These are phyloP conservation scores for Trichosporon sp. DNA, from an alignment of 1,284 basidiomycete species.

Conservation along the genomic window DNA sequence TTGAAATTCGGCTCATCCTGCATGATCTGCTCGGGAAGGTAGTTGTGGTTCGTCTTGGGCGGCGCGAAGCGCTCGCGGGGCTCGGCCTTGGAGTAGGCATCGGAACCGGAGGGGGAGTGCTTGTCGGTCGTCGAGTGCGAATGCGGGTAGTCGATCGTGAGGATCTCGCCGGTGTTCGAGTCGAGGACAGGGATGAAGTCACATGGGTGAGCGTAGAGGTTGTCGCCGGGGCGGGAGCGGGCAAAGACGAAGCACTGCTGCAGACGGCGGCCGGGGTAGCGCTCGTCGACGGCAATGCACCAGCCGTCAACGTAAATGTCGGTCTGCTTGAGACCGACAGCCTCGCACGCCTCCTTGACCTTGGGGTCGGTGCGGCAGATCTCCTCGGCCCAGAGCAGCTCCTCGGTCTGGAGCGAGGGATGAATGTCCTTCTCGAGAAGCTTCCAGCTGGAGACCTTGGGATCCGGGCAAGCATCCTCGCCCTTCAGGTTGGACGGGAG, in stretches of 20 bases:
- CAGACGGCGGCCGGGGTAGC: slow-evolving; percentile 54
- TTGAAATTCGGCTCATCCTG: slow-evolving; percentile 62
- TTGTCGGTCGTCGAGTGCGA: slow-evolving; percentile 35
- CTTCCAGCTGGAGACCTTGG: slow-evolving; percentile 46
- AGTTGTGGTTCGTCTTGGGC: slow-evolving; percentile 54
- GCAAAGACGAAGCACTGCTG: slow-evolving; percentile 59
- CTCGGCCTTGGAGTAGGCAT: slow-evolving; percentile 34
- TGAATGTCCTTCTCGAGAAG: slow-evolving; percentile 56
- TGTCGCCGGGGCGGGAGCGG: slow-evolving; percentile 52
- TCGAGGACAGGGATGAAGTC: slow-evolving; percentile 56
- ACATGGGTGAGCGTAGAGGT: slow-evolving; percentile 58
- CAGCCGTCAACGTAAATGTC: slow-evolving; percentile 58
- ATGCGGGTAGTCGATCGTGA: slow-evolving; percentile 56
- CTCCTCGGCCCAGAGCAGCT: slow-evolving; percentile 58
- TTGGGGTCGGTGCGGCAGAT: slow-evolving; percentile 54
- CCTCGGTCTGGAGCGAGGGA: slow-evolving; percentile 58
- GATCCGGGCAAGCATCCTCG: slow-evolving; percentile 32
- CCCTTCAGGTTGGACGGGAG: slow-evolving; percentile 50
- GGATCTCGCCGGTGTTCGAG: slow-evolving; percentile 53
- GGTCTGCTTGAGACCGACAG: slow-evolving; percentile 55
- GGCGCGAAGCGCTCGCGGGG: slow-evolving; percentile 56
- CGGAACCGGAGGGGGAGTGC: slow-evolving; percentile 40
- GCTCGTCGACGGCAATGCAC: slow-evolving; percentile 59
- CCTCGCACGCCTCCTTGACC: slow-evolving; percentile 54
- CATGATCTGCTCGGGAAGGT: slow-evolving; percentile 56